phyloP scores from a whole-genome alignment of 441 rosid species.

The Adansonia grandidieri region DNA sequence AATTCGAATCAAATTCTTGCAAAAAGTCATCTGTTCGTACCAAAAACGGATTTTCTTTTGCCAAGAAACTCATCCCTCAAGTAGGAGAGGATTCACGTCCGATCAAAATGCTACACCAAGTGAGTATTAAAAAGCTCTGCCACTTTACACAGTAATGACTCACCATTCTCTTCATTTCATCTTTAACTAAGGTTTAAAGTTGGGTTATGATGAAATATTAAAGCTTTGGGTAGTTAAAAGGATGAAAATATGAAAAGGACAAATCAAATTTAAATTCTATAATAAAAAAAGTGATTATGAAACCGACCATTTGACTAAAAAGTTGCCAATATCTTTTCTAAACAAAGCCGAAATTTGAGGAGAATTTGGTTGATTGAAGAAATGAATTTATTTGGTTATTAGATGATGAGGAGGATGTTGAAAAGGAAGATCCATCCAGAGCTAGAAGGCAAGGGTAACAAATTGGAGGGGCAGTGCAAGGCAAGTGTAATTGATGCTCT shows the following conservation, averaged over 20 bases:
- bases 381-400: neutral
- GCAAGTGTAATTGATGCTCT: conserved; percentile 26
- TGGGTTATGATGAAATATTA: neutral
- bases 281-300: neutral
- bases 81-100: conserved; percentile 64
- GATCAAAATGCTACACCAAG: conserved; percentile 67
- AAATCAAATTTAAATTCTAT: neutral
- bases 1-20: conserved; percentile 27
- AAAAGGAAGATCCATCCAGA: conserved; percentile 93
- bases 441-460: conserved; percentile 47
- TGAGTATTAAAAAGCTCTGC: conserved; percentile 29
- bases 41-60: conserved; percentile 47
- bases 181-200: neutral
- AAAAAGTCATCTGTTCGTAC: conserved; percentile 34
- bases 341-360: neutral
- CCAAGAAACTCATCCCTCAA: conserved; percentile 64
- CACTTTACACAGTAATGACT: neutral
- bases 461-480: conserved; percentile 37
- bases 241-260: neutral
- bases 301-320: neutral
- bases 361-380: neutral
- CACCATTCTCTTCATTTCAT: neutral
- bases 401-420: conserved; percentile 85
- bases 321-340: neutral
- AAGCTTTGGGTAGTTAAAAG: neutral